These are phyloP conservation scores for Aureobasidium sp. DNA, from an alignment of 2,329 filamentous ascomycete species.

Conservation along the genomic window DNA sequence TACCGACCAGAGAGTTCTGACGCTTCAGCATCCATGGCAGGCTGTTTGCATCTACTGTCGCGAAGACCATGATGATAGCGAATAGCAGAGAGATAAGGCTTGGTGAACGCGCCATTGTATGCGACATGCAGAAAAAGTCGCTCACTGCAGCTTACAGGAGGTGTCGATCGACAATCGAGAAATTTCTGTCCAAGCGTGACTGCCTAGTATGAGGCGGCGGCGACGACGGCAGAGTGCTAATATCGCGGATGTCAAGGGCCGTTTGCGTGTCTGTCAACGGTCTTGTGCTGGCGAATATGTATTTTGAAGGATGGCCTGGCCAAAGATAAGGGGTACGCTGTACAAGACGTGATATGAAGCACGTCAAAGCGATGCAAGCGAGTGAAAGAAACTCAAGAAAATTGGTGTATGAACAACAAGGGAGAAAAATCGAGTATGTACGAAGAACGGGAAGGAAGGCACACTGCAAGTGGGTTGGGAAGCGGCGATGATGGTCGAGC, in stretches of 20 bases:
- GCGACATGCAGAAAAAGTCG: slow-evolving; percentile 9
- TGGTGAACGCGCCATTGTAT: slow-evolving; percentile 11
- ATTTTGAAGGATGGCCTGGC: neutral
- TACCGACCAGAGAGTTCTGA: slow-evolving; percentile 29
- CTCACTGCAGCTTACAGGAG: slow-evolving; percentile 6
- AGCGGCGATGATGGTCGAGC: slow-evolving; percentile 8
- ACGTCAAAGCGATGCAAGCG: neutral
- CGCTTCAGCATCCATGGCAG: slow-evolving; percentile 28
- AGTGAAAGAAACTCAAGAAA: neutral
- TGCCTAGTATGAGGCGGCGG: neutral
- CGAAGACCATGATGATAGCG: slow-evolving; percentile 26
- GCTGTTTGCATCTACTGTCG: slow-evolving; percentile 27
- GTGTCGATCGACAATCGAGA: neutral
- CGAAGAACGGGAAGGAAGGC: neutral
- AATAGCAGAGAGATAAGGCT: slow-evolving; percentile 23
- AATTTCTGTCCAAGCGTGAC: slow-evolving; percentile 3
- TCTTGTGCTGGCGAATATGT: slow-evolving; percentile 4
- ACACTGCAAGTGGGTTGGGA: neutral
- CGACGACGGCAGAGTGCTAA: neutral
- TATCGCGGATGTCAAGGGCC: slow-evolving; percentile 1
- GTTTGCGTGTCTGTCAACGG: slow-evolving; percentile 8
- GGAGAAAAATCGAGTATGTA: slow-evolving; percentile 10
- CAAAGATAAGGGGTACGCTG: neutral
- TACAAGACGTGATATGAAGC: slow-evolving; percentile 1
- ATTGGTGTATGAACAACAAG: neutral